Evolutionary conservation across 139 green algal genomes (phyloP), one percentile per base, ranked within the genome.

Genomic region (Trebouxia sp.): DNA sequence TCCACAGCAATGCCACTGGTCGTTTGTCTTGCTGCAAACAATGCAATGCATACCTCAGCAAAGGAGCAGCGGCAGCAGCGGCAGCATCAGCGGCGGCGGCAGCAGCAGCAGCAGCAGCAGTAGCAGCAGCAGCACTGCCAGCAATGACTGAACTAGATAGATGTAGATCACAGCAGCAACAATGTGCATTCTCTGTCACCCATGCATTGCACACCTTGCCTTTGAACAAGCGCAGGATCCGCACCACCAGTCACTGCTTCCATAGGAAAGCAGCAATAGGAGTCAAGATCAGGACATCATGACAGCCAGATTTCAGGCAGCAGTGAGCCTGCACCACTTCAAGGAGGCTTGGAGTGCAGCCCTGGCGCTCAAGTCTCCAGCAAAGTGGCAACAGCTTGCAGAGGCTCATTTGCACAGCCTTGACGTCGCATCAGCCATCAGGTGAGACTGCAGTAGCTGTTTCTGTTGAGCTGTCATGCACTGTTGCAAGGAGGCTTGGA

Each of bases 381-480:
- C 91, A 28, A 70, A 80, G 32, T 94, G 92, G 90, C 77, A 77
- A 30, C 79, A 87, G 42, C 80, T 95, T 35, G 89, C 79, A 1
- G 39, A 81, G 28, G 82, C 85, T 4, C 12, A 62, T 11, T 38
- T 79, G 80, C 82, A 90, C 58, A 56, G 82, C 65, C 80, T 96
- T 66, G 91, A 97, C 56, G 50, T 95, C 0, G 82, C 89, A 3
- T 65, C 89, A 45, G 92, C 92, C 8, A 86, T 92, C 28, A 65
- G 74, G 69, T 53, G 37, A 41, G 6, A 8, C 41, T 26, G 5
- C 26, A n/a, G n/a, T n/a, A n/a, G 24, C n/a, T 6, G 28, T 67
- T 26, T 66, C n/a, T 66, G 26, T 39, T 6, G n/a, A 66, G 0
- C 17, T 5, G 8, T 5, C 20, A 65, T 30, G 2, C 51, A 28